Evolutionary conservation across 495 filamentous ascomycete species (phyloP), one percentile per base, ranked within the genome.

Genomic region (Terfezia boudieri): DNA sequence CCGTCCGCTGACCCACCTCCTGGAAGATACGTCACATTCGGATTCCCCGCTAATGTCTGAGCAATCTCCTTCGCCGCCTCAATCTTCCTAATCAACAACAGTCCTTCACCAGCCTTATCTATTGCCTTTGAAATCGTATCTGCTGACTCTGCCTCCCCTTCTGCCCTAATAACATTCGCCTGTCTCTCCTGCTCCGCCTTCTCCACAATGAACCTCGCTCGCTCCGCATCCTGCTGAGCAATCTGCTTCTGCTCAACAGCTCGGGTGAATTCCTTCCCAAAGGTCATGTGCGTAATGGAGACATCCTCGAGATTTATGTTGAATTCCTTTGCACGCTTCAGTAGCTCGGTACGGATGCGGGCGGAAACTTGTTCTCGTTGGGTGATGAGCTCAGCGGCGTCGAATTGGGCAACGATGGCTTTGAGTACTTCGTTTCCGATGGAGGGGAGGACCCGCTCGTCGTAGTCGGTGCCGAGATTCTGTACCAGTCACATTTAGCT

Each of bases 351-450:
- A 51, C 86, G 87, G 77, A 99, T 99, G 60, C 87, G 84, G 73
- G 94, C 82, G 61, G 79, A 85, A 63, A 99, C 92, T 59, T 65
- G 63, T 73, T 99, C 90, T 60, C 90, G 85, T 70, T 99, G 90
- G 52, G 90, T 99, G 79, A 99, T 99, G 55, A 99, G 83, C 70
- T 99, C 90, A 54, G 90, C 90, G 61, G 90, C 90, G 70, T 99
- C 90, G 74, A 96, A 99, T 67, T 96, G 90, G 60, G 90, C 90
- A 52, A 99, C 90, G 70, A 96, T 96, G 59, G 90, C 76, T 73
- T 99, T 99, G 67, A 99, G 86, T 61, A 99, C 90, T 82, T 99
- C 90, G 76, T 99, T 99, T 66, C 90, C 90, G 76, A 99, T 96
- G 64, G 90, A 99, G 53, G 90, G 90, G 64, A 99, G 86, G 49